These are phyloP conservation scores for Colletotrichum camelliae DNA, from an alignment of 2,329 filamentous ascomycete genomes.

Conservation along the genomic window DNA sequence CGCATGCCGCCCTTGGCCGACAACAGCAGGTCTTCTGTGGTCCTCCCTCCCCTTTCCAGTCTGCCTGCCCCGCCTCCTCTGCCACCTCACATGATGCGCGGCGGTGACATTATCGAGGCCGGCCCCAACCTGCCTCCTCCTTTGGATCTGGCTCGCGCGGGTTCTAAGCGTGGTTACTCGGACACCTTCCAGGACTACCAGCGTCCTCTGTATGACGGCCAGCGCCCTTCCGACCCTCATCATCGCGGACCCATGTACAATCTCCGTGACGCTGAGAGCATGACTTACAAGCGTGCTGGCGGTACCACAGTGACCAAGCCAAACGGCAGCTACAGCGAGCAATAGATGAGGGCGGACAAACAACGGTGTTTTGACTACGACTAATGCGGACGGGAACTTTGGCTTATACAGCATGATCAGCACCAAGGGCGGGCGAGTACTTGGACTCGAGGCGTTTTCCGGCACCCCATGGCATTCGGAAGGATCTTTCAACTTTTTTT, in stretches of 20 bases:
- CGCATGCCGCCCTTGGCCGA: constrained; percentile 34
- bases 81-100: background rate
- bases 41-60: background rate
- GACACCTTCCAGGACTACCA: constrained; percentile 22
- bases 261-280: background rate
- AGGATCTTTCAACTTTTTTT: background rate
- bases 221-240: constrained; percentile 40
- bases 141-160: constrained; percentile 2
- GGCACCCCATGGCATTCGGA: background rate
- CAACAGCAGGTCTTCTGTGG: background rate
- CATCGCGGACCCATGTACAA: constrained; percentile 23
- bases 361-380: background rate
- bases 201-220: constrained; percentile 40
- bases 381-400: background rate
- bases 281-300: constrained; percentile 38
- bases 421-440: background rate
- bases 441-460: background rate
- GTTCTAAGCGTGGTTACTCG: constrained; percentile 20
- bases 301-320: constrained; percentile 28
- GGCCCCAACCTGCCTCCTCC: background rate
- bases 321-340: background rate
- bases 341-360: background rate
- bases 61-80: background rate
- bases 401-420: background rate
- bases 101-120: constrained; percentile 14